Percentiles rank a stretch among this genome's conserved stretches.
phyloP scores from a whole-genome alignment of 257 asterid genomes.

The Solanum bulbocastanum region DNA sequence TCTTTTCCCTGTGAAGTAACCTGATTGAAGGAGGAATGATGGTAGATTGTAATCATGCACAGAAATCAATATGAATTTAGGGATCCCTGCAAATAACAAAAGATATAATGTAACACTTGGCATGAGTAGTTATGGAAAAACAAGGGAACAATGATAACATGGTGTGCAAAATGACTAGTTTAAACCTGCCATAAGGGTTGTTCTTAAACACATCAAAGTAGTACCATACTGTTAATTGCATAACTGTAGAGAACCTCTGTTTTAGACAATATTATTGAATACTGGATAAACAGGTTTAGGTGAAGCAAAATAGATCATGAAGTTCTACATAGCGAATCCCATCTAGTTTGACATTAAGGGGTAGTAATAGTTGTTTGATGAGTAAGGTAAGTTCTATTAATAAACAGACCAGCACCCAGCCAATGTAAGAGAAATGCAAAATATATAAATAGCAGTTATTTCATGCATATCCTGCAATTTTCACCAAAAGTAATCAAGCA shows the following conservation, averaged over 20 bases:
- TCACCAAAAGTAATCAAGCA: not conserved
- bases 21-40: constrained; percentile 58
- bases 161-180: not conserved
- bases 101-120: not conserved
- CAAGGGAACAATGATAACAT: not conserved
- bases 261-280: not conserved
- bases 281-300: not conserved
- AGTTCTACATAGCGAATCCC: not conserved
- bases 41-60: constrained; percentile 97
- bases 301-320: not conserved
- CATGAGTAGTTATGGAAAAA: not conserved
- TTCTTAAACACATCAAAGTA: not conserved
- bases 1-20: constrained; percentile 91
- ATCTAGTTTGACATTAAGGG: not conserved
- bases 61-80: constrained; percentile 84
- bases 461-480: not conserved
- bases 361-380: not conserved
- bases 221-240: not conserved
- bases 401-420: not conserved
- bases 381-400: not conserved
- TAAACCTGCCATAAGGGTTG: not conserved
- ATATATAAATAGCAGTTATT: not conserved
- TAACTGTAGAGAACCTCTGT: not conserved
- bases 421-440: not conserved
- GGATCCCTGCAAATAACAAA: constrained; percentile 48